Conservation (phyloP, 2,329 filamentous ascomycete species). For the Talaromyces amestolkiae region DNA sequence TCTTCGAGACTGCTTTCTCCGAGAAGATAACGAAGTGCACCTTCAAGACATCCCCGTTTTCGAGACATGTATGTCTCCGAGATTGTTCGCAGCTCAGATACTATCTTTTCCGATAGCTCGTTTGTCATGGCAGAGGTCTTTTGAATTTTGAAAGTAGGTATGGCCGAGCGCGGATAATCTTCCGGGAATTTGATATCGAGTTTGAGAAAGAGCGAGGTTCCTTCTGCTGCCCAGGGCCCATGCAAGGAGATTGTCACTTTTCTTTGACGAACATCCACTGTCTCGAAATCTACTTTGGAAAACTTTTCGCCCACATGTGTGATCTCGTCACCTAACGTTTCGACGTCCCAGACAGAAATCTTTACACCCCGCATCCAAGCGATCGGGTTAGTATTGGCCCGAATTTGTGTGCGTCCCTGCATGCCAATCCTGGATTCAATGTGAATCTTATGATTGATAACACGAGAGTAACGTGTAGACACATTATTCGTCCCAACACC, state of each 20-base stretch:
- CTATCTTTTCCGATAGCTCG: slow-evolving; percentile 49
- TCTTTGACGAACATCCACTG: slow-evolving; percentile 55
- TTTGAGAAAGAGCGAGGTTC: slow-evolving; percentile 54
- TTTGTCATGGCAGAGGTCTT: slow-evolving; percentile 57
- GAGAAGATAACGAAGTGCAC: slow-evolving; percentile 59
- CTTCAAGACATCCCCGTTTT: slow-evolving; percentile 59
- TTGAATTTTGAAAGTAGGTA: slow-evolving; percentile 55
- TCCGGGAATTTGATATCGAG: slow-evolving; percentile 58
- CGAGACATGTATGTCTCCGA: slow-evolving; percentile 54
- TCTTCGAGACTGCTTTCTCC: slow-evolving; percentile 60
- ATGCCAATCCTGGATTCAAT: slow-evolving; percentile 50
- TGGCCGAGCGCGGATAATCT: slow-evolving; percentile 53
- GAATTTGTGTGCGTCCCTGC: slow-evolving; percentile 47
- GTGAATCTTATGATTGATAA: slow-evolving; percentile 45
- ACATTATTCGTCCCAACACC: slow-evolving; percentile 49
- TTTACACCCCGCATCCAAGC: slow-evolving; percentile 66
- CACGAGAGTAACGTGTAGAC: slow-evolving; percentile 53
- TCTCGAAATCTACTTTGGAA: slow-evolving; percentile 59
- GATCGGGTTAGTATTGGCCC: slow-evolving; percentile 57
- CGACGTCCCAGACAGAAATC: slow-evolving; percentile 54
- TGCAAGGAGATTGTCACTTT: slow-evolving; percentile 57
- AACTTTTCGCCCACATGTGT: slow-evolving; percentile 61
- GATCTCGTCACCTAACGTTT: slow-evolving; percentile 60
- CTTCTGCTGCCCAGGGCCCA: slow-evolving; percentile 58
- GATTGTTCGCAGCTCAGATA: slow-evolving; percentile 54